Evolutionary conservation across 768 basidiomycete species (phyloP).

Genomic region (Guyanaporus albipodus): DNA sequence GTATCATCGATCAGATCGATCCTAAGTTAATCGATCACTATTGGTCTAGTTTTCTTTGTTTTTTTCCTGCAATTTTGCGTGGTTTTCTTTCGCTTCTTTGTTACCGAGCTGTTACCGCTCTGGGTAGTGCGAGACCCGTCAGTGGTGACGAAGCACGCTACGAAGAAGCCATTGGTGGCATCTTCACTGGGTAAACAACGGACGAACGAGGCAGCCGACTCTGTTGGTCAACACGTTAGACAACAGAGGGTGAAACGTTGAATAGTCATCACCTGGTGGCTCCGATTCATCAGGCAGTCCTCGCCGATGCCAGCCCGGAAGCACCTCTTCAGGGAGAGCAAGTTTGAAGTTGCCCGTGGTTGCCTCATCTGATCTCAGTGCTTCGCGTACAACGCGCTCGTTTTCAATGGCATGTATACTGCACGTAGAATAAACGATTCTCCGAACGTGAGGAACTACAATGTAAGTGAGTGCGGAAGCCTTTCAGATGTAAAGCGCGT

Average conservation of each 20-base stretch:
- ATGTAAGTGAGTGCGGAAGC: conserved; percentile 6
- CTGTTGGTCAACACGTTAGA: conserved; percentile 31
- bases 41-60: conserved; percentile 10
- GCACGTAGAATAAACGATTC: conserved; percentile 98
- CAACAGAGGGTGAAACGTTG: background rate
- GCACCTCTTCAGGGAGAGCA: conserved; percentile 59
- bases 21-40: conserved; percentile 8
- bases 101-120: conserved; percentile 1
- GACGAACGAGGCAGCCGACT: conserved; percentile 55
- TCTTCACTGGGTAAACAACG: conserved; percentile 81
- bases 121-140: background rate
- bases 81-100: conserved; percentile 28
- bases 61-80: conserved; percentile 18
- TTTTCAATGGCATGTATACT: conserved; percentile 90
- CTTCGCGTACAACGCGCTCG: conserved; percentile 81
- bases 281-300: conserved; percentile 67
- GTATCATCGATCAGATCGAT: background rate
- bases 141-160: conserved; percentile 73
- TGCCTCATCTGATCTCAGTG: conserved; percentile 71
- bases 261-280: conserved; percentile 40
- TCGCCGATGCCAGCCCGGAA: conserved; percentile 81
- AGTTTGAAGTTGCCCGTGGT: conserved; percentile 55
- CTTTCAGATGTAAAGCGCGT: conserved; percentile 19
- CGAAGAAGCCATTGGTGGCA: conserved; percentile 95
- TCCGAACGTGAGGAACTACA: conserved; percentile 68